Evolutionary conservation across 2,329 filamentous ascomycete species (phyloP).

Genomic region (Macroventuria anomochaeta): DNA sequence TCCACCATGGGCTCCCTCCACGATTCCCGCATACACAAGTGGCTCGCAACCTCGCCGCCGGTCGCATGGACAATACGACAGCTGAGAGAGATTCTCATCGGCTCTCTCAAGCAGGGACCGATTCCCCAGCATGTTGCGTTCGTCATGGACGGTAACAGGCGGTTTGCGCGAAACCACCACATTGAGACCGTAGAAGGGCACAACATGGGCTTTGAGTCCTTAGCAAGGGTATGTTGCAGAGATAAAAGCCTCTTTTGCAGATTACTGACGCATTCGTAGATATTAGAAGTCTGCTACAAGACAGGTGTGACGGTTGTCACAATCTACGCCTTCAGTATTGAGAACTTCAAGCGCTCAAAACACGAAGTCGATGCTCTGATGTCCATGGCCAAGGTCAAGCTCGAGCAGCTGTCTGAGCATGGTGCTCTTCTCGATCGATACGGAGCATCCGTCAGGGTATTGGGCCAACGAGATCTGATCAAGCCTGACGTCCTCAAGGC

Average conservation of each 20-base stretch:
- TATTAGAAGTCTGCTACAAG: constrained; percentile 98
- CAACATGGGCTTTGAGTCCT: constrained; percentile 91
- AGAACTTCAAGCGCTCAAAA: constrained; percentile 97
- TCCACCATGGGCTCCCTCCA: constrained; percentile 58
- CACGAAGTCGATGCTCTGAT: constrained; percentile 97
- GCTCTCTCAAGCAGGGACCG: constrained; percentile 85
- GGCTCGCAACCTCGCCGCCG: constrained; percentile 87
- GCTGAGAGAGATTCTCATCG: constrained; percentile 84
- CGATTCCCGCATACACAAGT: constrained; percentile 69
- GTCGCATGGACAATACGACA: constrained; percentile 86
- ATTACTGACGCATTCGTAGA: constrained; percentile 51
- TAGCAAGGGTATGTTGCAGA: constrained; percentile 72
- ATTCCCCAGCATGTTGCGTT: constrained; percentile 97
- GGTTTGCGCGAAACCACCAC: constrained; percentile 86
- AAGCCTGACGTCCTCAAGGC: constrained; percentile 87
- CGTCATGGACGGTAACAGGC: constrained; percentile 97
- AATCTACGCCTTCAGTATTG: constrained; percentile 97
- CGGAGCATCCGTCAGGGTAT: constrained; percentile 82
- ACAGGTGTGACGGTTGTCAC: constrained; percentile 96
- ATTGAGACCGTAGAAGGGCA: constrained; percentile 98
- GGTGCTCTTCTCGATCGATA: constrained; percentile 93
- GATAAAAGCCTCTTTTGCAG: not conserved
- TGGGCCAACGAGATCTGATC: constrained; percentile 84
- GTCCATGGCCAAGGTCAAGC: constrained; percentile 96
- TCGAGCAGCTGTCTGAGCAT: constrained; percentile 89